Conservation (phyloP, 257 asterid genomes). For the Leonotis leonurus region DNA sequence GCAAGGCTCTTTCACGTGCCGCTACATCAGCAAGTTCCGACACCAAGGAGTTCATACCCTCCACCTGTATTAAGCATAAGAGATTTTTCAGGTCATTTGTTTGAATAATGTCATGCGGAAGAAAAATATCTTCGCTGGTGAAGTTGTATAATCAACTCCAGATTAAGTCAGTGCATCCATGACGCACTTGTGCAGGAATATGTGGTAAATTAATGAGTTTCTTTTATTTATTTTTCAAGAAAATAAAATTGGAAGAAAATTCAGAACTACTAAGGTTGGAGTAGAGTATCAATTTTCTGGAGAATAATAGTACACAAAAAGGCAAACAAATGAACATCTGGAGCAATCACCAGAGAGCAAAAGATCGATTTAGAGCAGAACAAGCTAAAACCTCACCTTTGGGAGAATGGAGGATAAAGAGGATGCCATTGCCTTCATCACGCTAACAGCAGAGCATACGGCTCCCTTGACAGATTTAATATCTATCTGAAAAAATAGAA, state of each 20-base stretch:
- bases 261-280: too few relatives aligned
- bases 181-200: too few relatives aligned
- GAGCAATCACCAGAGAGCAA: neutral
- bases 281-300: neutral
- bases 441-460: slow-evolving; percentile 68
- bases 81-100: neutral
- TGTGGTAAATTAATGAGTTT: too few relatives aligned
- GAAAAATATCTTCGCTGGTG: neutral
- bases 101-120: neutral
- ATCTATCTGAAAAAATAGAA: slow-evolving; percentile 43
- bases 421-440: slow-evolving; percentile 73
- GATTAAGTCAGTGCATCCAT: neutral
- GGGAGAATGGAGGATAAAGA: slow-evolving; percentile 48
- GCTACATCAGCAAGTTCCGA: slow-evolving; percentile 79
- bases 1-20: slow-evolving; percentile 75
- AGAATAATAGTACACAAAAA: neutral
- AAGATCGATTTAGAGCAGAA: neutral
- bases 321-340: neutral
- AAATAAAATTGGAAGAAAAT: too few relatives aligned
- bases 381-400: slow-evolving; percentile 33
- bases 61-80: slow-evolving; percentile 42
- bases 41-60: slow-evolving; percentile 54
- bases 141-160: neutral
- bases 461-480: slow-evolving; percentile 53
- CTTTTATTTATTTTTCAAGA: too few relatives aligned